A percentile compares a stretch with the other conserved stretches of the same genome.
These are phyloP conservation scores for Beauveria pseudobassiana DNA, from an alignment of 2,329 filamentous ascomycete species.

Conservation along the genomic window DNA sequence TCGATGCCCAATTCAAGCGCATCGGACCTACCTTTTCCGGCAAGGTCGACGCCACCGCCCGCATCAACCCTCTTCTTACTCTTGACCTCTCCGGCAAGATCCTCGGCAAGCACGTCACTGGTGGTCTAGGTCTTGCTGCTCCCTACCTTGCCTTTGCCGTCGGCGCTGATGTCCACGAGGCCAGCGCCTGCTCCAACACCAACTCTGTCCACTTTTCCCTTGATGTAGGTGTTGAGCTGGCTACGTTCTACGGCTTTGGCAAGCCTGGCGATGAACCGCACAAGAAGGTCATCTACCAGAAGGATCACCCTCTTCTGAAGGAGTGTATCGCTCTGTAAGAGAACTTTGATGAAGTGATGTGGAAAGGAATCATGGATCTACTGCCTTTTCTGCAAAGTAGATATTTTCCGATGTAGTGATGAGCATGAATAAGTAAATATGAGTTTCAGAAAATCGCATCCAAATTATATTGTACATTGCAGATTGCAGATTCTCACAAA, in stretches of 20 bases:
- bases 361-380: not conserved
- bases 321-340: slow-evolving; percentile 5
- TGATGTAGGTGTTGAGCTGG: slow-evolving; percentile 9
- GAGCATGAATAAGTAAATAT: not conserved
- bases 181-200: slow-evolving; percentile 9
- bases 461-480: not conserved
- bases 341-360: not conserved
- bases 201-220: slow-evolving; percentile 8
- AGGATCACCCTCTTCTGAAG: slow-evolving; percentile 8
- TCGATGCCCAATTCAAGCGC: slow-evolving; percentile 9
- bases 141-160: slow-evolving; percentile 8
- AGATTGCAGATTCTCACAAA: not conserved
- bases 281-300: slow-evolving; percentile 11
- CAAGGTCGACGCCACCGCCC: slow-evolving; percentile 10
- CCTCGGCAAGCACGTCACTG: slow-evolving; percentile 8
- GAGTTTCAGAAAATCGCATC: not conserved
- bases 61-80: slow-evolving; percentile 9
- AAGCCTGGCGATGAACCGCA: slow-evolving; percentile 10
- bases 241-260: slow-evolving; percentile 11
- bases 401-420: too few relatives aligned
- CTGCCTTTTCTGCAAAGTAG: too few relatives aligned
- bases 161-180: slow-evolving; percentile 8
- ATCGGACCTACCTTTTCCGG: slow-evolving; percentile 11
- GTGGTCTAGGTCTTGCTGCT: slow-evolving; percentile 6
- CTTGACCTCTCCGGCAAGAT: slow-evolving; percentile 11